Evolutionary conservation across 2,329 filamentous ascomycete species (phyloP).

Genomic region (Mariannaea elegans): DNA sequence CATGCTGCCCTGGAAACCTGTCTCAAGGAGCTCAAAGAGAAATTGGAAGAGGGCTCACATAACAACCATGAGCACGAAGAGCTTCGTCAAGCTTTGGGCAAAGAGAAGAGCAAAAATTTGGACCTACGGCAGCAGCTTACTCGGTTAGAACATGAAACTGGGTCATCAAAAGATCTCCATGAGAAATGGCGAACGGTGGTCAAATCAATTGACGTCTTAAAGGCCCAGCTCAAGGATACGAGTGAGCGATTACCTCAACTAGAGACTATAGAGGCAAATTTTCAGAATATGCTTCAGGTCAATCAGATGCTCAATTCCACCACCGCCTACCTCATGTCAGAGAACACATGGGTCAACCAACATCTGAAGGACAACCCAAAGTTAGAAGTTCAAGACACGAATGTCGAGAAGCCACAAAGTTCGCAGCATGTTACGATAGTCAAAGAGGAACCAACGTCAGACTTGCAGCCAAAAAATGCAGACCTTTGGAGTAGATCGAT

Average conservation of each 20-base stretch:
- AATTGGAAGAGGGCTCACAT: conserved; percentile 17
- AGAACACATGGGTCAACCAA: conserved; percentile 42
- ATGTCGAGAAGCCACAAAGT: neutral
- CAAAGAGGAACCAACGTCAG: neutral
- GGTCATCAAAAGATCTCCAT: conserved; percentile 29
- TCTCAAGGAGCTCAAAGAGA: conserved; percentile 31
- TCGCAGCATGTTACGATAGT: neutral
- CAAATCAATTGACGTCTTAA: conserved; percentile 37
- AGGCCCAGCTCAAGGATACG: conserved; percentile 36
- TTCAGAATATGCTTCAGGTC: conserved; percentile 40
- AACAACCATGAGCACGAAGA: neutral
- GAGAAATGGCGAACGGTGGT: conserved; percentile 42
- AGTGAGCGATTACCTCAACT: conserved; percentile 36
- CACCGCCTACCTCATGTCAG: conserved; percentile 39
- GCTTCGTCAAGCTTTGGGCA: conserved; percentile 14
- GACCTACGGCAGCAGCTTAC: conserved; percentile 32
- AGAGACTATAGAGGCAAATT: conserved; percentile 34
- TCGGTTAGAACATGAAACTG: conserved; percentile 33
- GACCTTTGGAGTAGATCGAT: neutral
- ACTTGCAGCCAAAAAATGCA: neutral
- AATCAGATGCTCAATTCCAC: conserved; percentile 42
- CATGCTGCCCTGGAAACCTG: conserved; percentile 29
- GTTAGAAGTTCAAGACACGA: neutral
- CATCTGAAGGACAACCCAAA: conserved; percentile 27
- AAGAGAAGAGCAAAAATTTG: conserved; percentile 21